A percentile compares a stretch with the other conserved stretches of the same genome.
phyloP scores from a whole-genome alignment of 352 stramenopile species.

The Phytopythium vexans region DNA sequence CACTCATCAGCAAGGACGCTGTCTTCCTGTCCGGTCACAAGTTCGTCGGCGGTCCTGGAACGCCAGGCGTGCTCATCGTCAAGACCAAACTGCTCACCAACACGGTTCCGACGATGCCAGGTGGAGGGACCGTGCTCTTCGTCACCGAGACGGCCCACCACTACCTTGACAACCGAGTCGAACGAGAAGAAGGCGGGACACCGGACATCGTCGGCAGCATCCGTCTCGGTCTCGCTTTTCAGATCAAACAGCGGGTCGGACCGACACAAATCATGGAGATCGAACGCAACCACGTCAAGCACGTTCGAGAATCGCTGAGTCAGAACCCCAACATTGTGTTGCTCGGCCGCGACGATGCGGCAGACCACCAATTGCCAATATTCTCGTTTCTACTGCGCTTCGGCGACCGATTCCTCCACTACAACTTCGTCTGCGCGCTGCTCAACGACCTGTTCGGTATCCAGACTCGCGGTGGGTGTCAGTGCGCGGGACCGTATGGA shows the following conservation, averaged over 20 bases:
- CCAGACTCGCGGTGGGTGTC: conserved; percentile 38
- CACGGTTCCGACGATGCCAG: conserved; percentile 45
- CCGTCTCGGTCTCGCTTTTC: conserved; percentile 88
- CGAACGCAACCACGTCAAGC: conserved; percentile 33
- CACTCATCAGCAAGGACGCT: conserved; percentile 92
- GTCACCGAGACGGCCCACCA: conserved; percentile 55
- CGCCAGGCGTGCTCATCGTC: conserved; percentile 93
- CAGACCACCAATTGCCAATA: conserved; percentile 81
- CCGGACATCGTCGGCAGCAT: conserved; percentile 94
- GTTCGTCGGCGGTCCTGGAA: conserved; percentile 91
- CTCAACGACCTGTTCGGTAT: conserved; percentile 98
- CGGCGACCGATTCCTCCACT: conserved; percentile 92
- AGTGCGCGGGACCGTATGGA: conserved; percentile 90
- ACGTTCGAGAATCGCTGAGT: conserved; percentile 37
- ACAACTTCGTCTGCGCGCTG: conserved; percentile 98
- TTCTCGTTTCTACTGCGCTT: conserved; percentile 94
- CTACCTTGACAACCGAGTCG: conserved; percentile 68
- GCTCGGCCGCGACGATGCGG: conserved; percentile 62
- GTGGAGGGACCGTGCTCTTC: conserved; percentile 51
- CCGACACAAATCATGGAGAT: conserved; percentile 42
- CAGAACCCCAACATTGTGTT: conserved; percentile 80
- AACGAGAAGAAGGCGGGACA: conserved; percentile 95
- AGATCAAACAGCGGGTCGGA: conserved; percentile 82
- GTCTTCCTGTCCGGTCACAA: conserved; percentile 97
- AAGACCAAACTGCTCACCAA: conserved; percentile 88